Evolutionary conservation across 1,284 basidiomycete species (phyloP).

Genomic region (Tausonia pullulans): DNA sequence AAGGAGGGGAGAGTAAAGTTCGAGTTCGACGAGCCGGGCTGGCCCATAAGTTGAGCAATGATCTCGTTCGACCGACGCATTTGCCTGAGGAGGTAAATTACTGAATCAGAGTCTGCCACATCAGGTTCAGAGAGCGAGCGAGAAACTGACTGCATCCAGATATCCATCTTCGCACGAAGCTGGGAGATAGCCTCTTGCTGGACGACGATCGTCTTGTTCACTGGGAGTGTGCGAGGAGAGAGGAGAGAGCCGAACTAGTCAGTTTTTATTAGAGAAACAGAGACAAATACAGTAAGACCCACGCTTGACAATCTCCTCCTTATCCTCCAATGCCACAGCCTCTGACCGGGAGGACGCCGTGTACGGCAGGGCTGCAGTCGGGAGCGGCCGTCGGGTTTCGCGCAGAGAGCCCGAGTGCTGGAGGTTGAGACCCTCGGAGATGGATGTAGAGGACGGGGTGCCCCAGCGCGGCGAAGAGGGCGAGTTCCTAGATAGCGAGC

Average conservation of each 20-base stretch:
- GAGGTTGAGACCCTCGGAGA: conserved; percentile 13
- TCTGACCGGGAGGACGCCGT: neutral
- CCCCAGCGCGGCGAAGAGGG: neutral
- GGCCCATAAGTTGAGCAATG: conserved; percentile 3
- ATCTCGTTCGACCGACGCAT: conserved; percentile 1
- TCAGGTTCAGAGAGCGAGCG: neutral
- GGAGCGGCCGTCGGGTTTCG: neutral
- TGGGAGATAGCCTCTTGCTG: conserved; percentile 6
- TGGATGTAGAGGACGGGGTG: conserved; percentile 5
- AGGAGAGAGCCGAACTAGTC: neutral
- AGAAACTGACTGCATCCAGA: neutral
- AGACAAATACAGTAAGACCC: neutral
- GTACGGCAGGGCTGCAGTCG: neutral
- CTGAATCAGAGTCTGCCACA: neutral
- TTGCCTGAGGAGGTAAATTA: neutral
- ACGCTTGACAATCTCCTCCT: conserved; percentile 6
- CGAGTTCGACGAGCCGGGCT: neutral
- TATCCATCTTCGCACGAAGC: neutral
- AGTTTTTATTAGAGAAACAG: too few relatives aligned
- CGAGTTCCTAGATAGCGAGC: neutral
- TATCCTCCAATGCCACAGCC: neutral
- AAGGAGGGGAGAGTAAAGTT: neutral
- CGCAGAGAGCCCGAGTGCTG: neutral
- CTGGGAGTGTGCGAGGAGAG: neutral
- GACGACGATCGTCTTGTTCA: conserved; percentile 9